Conservation (phyloP, 192 early-diverging fungal species). For the Backusella parvicylindrica region DNA sequence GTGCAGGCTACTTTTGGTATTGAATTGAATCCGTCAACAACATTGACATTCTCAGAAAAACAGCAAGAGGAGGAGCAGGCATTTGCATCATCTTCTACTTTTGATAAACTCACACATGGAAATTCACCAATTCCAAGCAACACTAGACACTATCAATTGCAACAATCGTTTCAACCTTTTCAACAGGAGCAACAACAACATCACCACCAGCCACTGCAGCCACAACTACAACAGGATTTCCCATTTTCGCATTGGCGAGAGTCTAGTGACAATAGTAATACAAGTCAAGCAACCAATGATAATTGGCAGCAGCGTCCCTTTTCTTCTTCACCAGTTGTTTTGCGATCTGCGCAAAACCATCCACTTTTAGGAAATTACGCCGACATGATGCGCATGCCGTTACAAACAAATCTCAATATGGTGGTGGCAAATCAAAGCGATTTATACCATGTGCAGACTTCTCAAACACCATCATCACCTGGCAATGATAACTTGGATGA, state of each 20-base stretch:
- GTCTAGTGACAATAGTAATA: background rate
- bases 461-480: background rate
- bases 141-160: background rate
- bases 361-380: background rate
- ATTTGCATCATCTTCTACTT: background rate
- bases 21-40: background rate
- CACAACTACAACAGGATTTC: background rate
- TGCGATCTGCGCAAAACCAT: background rate
- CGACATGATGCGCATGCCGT: background rate
- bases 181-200: background rate
- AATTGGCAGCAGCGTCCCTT: background rate
- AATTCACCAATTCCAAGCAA: background rate
- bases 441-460: background rate
- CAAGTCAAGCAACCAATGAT: background rate
- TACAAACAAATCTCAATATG: background rate
- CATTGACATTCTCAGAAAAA: background rate
- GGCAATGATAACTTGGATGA: background rate
- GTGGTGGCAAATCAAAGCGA: background rate
- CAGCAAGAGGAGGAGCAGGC: background rate
- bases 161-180: background rate
- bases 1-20: conserved; percentile 2
- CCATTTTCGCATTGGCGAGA: background rate
- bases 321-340: background rate
- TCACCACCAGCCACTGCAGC: background rate
- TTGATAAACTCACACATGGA: background rate